A percentile compares a stretch with the other conserved stretches of the same genome.
Conservation (phyloP, 495 filamentous ascomycete species). For the Penicillium diatomitis region DNA sequence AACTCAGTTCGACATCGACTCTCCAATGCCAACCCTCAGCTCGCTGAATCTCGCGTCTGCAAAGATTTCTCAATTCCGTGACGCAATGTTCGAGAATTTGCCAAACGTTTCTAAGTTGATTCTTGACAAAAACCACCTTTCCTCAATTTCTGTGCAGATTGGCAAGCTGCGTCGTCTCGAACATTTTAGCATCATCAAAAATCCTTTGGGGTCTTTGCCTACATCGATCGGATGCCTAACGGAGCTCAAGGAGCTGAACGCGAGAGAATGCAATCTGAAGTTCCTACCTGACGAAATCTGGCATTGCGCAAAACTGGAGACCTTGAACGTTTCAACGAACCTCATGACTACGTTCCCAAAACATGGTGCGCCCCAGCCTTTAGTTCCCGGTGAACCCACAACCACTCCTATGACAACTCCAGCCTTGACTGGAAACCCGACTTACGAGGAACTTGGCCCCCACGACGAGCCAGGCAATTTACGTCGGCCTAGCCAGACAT, state of each 20-base stretch:
- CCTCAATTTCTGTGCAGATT: slow-evolving; percentile 73
- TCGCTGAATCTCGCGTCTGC: slow-evolving; percentile 78
- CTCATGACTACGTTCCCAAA: slow-evolving; percentile 85
- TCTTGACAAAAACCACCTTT: slow-evolving; percentile 92
- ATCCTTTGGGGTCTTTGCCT: slow-evolving; percentile 73
- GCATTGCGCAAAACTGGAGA: slow-evolving; percentile 81
- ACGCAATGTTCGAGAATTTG: slow-evolving; percentile 80
- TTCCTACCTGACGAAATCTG: slow-evolving; percentile 85
- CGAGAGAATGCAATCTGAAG: slow-evolving; percentile 85
- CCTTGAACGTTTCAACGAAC: slow-evolving; percentile 91
- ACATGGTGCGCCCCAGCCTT: slow-evolving; percentile 53
- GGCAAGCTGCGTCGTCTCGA: slow-evolving; percentile 78
- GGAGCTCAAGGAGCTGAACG: slow-evolving; percentile 76
- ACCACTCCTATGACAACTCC: slow-evolving; percentile 45
- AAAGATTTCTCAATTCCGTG: slow-evolving; percentile 76
- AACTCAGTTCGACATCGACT: slow-evolving; percentile 78
- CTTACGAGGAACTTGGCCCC: slow-evolving; percentile 65
- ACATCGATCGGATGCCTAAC: slow-evolving; percentile 74
- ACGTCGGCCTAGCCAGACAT: slow-evolving; percentile 78
- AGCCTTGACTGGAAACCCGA: slow-evolving; percentile 48
- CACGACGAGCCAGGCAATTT: slow-evolving; percentile 48
- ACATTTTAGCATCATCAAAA: slow-evolving; percentile 87
- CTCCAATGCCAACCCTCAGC: slow-evolving; percentile 69
- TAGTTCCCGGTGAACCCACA: slow-evolving; percentile 43
- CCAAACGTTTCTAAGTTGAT: slow-evolving; percentile 76